A percentile compares a stretch with the other conserved stretches of the same genome.
These are phyloP conservation scores for Argentina anserina DNA, from an alignment of 306 rosid species.

Conservation along the genomic window DNA sequence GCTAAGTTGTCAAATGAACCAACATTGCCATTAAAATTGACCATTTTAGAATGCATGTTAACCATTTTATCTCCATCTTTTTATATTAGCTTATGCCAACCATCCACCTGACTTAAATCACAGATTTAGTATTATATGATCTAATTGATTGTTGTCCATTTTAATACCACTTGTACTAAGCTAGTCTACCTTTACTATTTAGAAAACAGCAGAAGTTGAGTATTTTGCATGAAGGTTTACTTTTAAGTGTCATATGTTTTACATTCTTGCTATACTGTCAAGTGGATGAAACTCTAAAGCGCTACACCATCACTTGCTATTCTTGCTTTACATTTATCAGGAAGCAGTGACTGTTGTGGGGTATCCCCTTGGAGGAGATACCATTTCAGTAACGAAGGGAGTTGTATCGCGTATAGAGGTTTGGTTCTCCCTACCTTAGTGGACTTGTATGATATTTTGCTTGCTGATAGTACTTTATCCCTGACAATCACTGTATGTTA, in stretches of 20 bases:
- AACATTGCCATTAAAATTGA: background rate
- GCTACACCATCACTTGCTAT: slow-evolving; percentile 15
- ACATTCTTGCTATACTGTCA: slow-evolving; percentile 13
- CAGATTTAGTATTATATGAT: background rate
- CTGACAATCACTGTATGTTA: slow-evolving; percentile 3
- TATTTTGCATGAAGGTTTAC: background rate
- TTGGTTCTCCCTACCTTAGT: slow-evolving; percentile 16
- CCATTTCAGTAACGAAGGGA: slow-evolving; percentile 96
- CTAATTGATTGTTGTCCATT: background rate
- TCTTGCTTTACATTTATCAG: slow-evolving; percentile 43
- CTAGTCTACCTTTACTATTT: slow-evolving; percentile 10
- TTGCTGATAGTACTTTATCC: slow-evolving; percentile 6
- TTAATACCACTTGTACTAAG: background rate
- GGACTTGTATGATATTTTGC: background rate
- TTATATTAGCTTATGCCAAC: background rate
- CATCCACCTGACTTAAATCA: background rate
- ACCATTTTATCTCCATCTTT: background rate
- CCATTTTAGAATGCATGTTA: background rate
- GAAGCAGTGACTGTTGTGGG: slow-evolving; percentile 99
- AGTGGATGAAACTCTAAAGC: slow-evolving; percentile 12
- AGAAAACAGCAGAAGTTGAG: background rate
- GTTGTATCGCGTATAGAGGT: slow-evolving; percentile 99
- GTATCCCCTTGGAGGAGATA: slow-evolving; percentile 98
- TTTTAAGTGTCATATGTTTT: background rate
- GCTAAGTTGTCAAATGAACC: background rate